phyloP scores from a whole-genome alignment of 164 flowering plant species.

The Brasenia schreberi region DNA sequence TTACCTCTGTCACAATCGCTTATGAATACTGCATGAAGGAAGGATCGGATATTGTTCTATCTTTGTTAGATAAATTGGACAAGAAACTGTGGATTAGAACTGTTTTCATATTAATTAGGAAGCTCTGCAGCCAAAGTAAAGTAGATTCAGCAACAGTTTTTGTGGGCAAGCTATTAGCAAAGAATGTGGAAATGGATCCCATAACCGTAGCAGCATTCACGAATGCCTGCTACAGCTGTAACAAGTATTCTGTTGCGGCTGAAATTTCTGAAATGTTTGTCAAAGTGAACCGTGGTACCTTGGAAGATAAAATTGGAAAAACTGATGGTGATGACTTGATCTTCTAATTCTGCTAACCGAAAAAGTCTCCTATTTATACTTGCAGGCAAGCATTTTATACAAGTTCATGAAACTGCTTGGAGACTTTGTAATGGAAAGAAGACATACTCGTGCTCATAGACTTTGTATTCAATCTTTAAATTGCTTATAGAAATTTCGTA shows the following conservation, averaged over 20 bases:
- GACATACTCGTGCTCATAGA: not conserved
- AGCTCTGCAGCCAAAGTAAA: slow-evolving; percentile 68
- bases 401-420: not conserved
- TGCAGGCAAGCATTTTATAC: too few species aligned
- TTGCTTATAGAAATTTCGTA: too few species aligned
- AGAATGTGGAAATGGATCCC: slow-evolving; percentile 32
- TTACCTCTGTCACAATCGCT: slow-evolving; percentile 70
- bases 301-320: not conserved
- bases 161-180: slow-evolving; percentile 51
- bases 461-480: too few species aligned
- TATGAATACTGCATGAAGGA: slow-evolving; percentile 68
- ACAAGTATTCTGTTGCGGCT: slow-evolving; percentile 62
- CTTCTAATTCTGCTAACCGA: too few species aligned
- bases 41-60: slow-evolving; percentile 42
- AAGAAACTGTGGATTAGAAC: slow-evolving; percentile 60
- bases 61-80: slow-evolving; percentile 52
- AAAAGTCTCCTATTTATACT: too few species aligned
- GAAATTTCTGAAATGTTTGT: slow-evolving; percentile 41
- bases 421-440: not conserved
- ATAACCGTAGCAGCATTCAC: slow-evolving; percentile 55
- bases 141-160: slow-evolving; percentile 62
- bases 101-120: slow-evolving; percentile 57
- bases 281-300: slow-evolving; percentile 12
- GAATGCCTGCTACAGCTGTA: slow-evolving; percentile 57
- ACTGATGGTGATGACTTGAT: not conserved